Percentiles rank a stretch among this genome's conserved stretches.
Conservation (phyloP, 306 rosid species). For the Lathyrus tuberosus region DNA sequence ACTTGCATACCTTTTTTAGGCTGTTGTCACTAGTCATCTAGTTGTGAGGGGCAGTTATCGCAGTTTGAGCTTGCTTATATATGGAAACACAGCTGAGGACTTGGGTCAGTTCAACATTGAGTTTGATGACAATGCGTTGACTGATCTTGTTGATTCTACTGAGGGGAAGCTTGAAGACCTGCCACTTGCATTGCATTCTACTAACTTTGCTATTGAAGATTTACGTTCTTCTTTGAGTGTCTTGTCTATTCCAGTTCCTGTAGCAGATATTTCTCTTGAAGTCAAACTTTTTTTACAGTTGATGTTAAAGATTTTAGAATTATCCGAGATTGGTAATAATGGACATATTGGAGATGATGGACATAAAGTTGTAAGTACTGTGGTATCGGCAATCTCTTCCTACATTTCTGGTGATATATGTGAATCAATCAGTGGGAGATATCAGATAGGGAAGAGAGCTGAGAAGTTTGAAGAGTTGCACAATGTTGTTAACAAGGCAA, state of each 20-base stretch:
- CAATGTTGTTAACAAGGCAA: conserved; percentile 57
- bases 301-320: conserved; percentile 66
- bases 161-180: conserved; percentile 93
- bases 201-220: conserved; percentile 61
- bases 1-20: conserved; percentile 57
- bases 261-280: conserved; percentile 70
- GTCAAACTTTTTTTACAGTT: conserved; percentile 73
- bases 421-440: conserved; percentile 49
- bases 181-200: conserved; percentile 78
- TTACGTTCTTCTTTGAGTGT: conserved; percentile 59
- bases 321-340: conserved; percentile 59
- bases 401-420: conserved; percentile 57
- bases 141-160: conserved; percentile 79
- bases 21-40: conserved; percentile 91
- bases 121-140: conserved; percentile 82
- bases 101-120: conserved; percentile 96
- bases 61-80: conserved; percentile 89
- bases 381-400: conserved; percentile 76
- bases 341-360: conserved; percentile 63
- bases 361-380: conserved; percentile 63
- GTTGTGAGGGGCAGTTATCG: conserved; percentile 98
- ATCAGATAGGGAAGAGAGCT: conserved; percentile 46
- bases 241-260: conserved; percentile 66
- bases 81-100: conserved; percentile 97
- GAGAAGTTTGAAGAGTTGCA: conserved; percentile 58